Percentiles rank a stretch among this genome's conserved stretches.
Evolutionary conservation across 2,329 filamentous ascomycete species (phyloP).

Genomic region (Ampelomyces quisqualis): DNA sequence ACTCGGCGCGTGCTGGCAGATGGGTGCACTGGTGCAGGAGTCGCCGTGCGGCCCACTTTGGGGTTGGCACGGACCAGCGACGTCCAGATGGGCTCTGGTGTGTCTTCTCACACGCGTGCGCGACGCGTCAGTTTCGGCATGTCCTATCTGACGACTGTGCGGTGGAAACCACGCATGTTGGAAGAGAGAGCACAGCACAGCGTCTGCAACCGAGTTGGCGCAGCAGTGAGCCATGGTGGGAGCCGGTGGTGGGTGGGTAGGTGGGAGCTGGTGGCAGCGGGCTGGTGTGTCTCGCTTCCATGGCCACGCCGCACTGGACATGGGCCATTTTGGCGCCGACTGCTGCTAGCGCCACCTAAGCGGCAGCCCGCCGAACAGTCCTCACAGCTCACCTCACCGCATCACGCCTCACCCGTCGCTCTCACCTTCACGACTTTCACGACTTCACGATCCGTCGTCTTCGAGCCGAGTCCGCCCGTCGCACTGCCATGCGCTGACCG

Average conservation of each 20-base stretch:
- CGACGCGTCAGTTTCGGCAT: constrained; percentile 20
- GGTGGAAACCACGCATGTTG: constrained; percentile 10
- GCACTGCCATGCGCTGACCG: constrained; percentile 29
- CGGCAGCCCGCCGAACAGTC: too few relatives aligned
- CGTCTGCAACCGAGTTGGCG: constrained; percentile 3
- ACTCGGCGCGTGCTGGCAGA: too few relatives aligned
- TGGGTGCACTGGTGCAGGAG: too few relatives aligned
- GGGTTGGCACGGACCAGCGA: constrained; percentile 16
- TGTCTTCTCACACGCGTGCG: constrained; percentile 14
- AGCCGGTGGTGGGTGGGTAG: background rate
- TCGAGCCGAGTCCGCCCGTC: constrained; percentile 26
- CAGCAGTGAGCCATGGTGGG: too few relatives aligned
- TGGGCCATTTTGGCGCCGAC: constrained; percentile 7
- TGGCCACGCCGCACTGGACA: constrained; percentile 11
- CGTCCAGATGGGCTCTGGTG: constrained; percentile 10
- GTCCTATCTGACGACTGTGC: constrained; percentile 5
- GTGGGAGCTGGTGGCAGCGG: too few relatives aligned
- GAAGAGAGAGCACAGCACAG: constrained; percentile 3
- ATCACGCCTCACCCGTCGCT: constrained; percentile 16
- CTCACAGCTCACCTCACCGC: constrained; percentile 16
- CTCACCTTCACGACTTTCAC: constrained; percentile 23
- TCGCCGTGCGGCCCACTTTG: too few relatives aligned
- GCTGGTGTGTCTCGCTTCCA: constrained; percentile 11
- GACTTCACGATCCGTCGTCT: constrained; percentile 21
- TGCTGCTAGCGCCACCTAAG: too few relatives aligned